Percentiles rank a stretch among this genome's conserved stretches.
These are phyloP conservation scores for Diplosphaera chodatii DNA, from an alignment of 139 green algal species.

Conservation along the genomic window DNA sequence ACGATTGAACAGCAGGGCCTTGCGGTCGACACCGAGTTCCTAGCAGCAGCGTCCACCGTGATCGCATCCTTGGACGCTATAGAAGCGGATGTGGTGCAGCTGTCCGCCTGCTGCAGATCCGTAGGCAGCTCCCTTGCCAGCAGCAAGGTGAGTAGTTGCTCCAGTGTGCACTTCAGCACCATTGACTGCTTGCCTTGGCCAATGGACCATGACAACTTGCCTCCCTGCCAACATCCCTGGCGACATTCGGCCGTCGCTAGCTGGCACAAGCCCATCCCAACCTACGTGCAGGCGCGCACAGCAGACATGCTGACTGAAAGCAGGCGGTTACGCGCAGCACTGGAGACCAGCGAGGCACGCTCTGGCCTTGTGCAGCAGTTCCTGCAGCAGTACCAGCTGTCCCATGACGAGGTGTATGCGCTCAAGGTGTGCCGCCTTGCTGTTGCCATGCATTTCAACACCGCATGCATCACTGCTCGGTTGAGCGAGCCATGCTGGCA, in stretches of 20 bases:
- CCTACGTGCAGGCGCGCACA: constrained; percentile 8
- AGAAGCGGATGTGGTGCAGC: constrained; percentile 61
- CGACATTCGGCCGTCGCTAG: too few species aligned
- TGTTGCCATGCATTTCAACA: background rate
- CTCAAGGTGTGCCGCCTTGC: constrained; percentile 23
- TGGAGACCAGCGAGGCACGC: constrained; percentile 51
- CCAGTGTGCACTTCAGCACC: too few species aligned
- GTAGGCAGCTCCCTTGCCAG: constrained; percentile 36
- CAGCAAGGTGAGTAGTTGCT: constrained; percentile 14
- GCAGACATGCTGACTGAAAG: constrained; percentile 48
- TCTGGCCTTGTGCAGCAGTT: constrained; percentile 69
- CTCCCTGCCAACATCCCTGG: too few species aligned
- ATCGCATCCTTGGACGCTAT: constrained; percentile 70
- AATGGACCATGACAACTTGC: too few species aligned
- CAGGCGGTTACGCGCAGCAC: constrained; percentile 45
- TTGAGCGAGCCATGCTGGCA: too few species aligned
- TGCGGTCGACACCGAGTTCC: constrained; percentile 68
- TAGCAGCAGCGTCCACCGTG: constrained; percentile 58
- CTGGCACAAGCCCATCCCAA: too few species aligned
- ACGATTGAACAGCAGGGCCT: constrained; percentile 75
- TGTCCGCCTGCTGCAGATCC: constrained; percentile 56
- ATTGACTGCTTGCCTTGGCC: too few species aligned
- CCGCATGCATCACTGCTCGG: too few species aligned
- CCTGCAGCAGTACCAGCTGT: constrained; percentile 91
- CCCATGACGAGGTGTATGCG: constrained; percentile 51